phyloP scores from a whole-genome alignment of 768 basidiomycete genomes.

The Leucosporidium creatinivorum region DNA sequence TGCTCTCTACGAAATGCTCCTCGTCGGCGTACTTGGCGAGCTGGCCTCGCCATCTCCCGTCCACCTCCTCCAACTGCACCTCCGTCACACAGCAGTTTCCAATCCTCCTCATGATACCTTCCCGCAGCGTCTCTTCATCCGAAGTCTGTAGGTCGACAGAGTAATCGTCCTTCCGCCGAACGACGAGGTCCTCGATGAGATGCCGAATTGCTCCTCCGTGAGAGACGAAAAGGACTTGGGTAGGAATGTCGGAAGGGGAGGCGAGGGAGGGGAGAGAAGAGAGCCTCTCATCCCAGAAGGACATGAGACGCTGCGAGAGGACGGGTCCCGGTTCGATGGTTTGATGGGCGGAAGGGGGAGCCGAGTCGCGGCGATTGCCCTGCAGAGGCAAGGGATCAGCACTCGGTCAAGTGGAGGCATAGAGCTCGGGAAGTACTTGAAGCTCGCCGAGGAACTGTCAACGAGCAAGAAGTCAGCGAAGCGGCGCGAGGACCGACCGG shows the following conservation, averaged over 20 bases:
- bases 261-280: background rate
- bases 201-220: constrained; percentile 30
- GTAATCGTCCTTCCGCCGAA: background rate
- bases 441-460: constrained; percentile 25
- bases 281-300: constrained; percentile 26
- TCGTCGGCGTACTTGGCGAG: background rate
- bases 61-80: constrained; percentile 14
- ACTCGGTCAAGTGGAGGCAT: background rate
- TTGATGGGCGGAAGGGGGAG: constrained; percentile 10
- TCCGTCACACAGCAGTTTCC: constrained; percentile 28
- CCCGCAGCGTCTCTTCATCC: background rate
- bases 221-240: constrained; percentile 17
- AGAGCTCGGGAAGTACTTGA: constrained; percentile 2
- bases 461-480: background rate
- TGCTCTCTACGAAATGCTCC: background rate
- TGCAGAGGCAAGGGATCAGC: background rate
- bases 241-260: background rate
- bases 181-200: constrained; percentile 18
- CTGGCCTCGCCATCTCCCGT: background rate
- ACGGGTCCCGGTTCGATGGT: constrained; percentile 15
- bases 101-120: constrained; percentile 16
- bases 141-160: background rate
- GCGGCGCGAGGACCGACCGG: no score
- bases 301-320: constrained; percentile 14
- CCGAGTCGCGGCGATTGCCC: constrained; percentile 23